Evolutionary conservation across 768 basidiomycete genomes (phyloP), one percentile per base, ranked within the genome.

Genomic region (Xanthoconium stramineum): DNA sequence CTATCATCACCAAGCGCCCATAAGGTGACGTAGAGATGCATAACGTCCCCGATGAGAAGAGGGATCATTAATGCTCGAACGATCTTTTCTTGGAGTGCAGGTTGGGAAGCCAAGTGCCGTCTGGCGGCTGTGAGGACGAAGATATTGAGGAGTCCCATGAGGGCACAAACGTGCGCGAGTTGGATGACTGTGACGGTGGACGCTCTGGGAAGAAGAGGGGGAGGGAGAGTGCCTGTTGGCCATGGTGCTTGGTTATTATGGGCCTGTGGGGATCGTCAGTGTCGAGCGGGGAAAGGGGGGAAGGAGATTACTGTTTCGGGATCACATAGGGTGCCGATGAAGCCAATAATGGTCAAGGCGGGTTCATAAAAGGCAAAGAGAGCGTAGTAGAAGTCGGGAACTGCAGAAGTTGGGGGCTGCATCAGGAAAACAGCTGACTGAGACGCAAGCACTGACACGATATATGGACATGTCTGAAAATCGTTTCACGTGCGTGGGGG

Each of bases 221-320:
- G 80, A 36, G 86, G 83, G 7, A 74, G 65, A 40, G 61, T 72
- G 54, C 73, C 70, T 24, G 69, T 47, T 24, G 83, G 78, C 89
- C 89, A 90, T 28, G 89, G 88, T 3, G 89, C 89, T 71, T 91
- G 89, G 44, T 78, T 70, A 65, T 89, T 86, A 61, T 90, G 84
- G 4, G 83, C 80, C 89, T 91, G 65, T 35, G 33, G 36, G 19
- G 37, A 52, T 50, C 24, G 40, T 55, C 38, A 57, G 47, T 29
- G 28, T 13, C 50, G 20, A 19, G 30, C 29, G 24, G 24, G 12
- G 20, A 46, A 28, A 33, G 38, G 46, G 53, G 38, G 32, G 36
- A 28, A 40, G 3, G 6, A 35, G 9, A 81, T 70, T 74, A 85
- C 87, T 61, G 78, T 74, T 70, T 81, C 78, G 15, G 88, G 89